Conservation (phyloP, 352 stramenopile genomes). For the Phytophthora meadii region DNA sequence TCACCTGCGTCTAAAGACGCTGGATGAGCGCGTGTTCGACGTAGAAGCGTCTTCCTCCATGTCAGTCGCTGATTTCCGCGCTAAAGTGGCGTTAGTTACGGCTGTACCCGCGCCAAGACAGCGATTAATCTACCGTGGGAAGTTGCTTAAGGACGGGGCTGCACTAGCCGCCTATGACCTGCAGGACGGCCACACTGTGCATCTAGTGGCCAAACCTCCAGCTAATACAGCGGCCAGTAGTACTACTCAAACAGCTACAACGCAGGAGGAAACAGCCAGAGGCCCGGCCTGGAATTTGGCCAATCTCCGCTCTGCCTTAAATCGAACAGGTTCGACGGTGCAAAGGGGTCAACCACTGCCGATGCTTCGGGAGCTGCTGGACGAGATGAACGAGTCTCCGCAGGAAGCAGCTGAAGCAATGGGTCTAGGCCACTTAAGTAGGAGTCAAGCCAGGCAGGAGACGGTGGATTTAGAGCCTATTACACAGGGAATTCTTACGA, state of each 20-base stretch:
- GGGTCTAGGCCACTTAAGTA: slow-evolving; percentile 22
- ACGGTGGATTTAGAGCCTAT: slow-evolving; percentile 62
- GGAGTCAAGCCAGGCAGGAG: not conserved
- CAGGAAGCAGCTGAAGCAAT: slow-evolving; percentile 38
- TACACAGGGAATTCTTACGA: slow-evolving; percentile 58
- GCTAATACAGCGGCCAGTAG: slow-evolving; percentile 8
- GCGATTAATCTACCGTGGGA: slow-evolving; percentile 93
- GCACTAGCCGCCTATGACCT: slow-evolving; percentile 83
- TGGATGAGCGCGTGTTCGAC: slow-evolving; percentile 83
- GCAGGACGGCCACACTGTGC: slow-evolving; percentile 93
- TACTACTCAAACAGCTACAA: slow-evolving; percentile 23
- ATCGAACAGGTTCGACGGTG: not conserved
- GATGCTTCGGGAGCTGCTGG: slow-evolving; percentile 48
- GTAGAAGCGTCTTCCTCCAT: slow-evolving; percentile 53
- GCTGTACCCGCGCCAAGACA: slow-evolving; percentile 69
- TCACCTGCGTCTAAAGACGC: slow-evolving; percentile 73
- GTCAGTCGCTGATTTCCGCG: slow-evolving; percentile 71
- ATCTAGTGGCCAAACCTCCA: slow-evolving; percentile 83
- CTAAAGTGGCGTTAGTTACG: slow-evolving; percentile 60
- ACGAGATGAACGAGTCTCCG: slow-evolving; percentile 41
- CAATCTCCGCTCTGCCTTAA: slow-evolving; percentile 60
- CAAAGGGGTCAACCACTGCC: slow-evolving; percentile 30
- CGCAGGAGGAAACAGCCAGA: slow-evolving; percentile 4
- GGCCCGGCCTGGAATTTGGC: slow-evolving; percentile 70
- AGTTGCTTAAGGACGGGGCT: slow-evolving; percentile 85